Base-by-base conservation (phyloP, 805 yeast genomes). In the Hanseniaspora meyeri region DNA sequence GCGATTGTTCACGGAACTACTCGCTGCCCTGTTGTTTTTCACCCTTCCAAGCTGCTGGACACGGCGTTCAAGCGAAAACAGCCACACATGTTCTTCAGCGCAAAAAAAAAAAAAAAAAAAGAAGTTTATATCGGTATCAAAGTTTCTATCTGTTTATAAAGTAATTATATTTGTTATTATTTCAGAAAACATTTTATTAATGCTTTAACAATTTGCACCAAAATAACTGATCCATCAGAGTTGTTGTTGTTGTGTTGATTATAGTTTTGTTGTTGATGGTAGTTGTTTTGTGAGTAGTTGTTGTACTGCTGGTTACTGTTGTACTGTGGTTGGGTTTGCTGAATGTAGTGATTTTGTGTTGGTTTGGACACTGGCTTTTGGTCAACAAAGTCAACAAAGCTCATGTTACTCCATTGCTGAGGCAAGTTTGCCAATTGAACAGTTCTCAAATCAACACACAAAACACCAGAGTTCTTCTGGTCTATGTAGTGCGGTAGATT, bases 401-500 rank as follows among this genome's bases (percentile, higher is more conserved):
- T 62, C 16, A 60, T 60, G 16, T 58, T 57, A 17, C 49, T 59
- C 76, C 75, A 72, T 17, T 63, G 60, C 5, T 60, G 63, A 24
- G 81, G 81, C 20, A 77, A 68, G 17, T 69, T 68, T 11, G 38
- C 17, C 11, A 45, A 3, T 4, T 27, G 32, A 3, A 79, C 77
- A 24, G 72, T 70, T n/a, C 67, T 62, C 55, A 87, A 74, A 61
- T 84, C 84, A 56, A 90, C 80, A 11, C 85, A 74, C 59, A 90
- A 66, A 3, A 90, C 95, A 36, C 97, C 97, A 2, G 85, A 60
- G 67, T 91, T 91, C 55, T 83, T 77, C 1, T 74, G 73, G 62
- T 89, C 91, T 38, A 85, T 74, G 62, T 79, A 74, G 60, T 78
- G 79, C 32, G 69, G 76, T 61, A 90, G 75, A 29, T 79, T 72